Evolutionary conservation across 495 filamentous ascomycete species (phyloP), one percentile per base, ranked within the genome.

Genomic region (Entonaema liquescens): DNA sequence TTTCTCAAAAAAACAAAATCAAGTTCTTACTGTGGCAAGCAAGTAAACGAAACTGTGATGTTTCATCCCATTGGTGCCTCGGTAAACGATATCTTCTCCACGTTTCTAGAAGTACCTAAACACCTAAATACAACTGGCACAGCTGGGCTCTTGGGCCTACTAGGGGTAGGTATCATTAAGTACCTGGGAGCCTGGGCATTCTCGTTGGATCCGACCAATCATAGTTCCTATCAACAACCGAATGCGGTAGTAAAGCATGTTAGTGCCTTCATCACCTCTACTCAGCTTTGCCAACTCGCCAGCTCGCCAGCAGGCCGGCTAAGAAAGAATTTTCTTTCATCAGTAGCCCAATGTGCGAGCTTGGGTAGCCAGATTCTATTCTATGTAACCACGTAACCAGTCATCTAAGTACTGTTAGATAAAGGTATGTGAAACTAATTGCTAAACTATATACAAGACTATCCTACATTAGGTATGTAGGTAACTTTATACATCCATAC

Each of bases 201-300:
- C 19, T 5, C 5, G 31, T 33, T 47, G 17, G 12, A 23, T 23
- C 21, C n/a, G 29, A 11, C 63, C 64, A 67, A 54, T 67, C 56
- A 50, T 33, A 19, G 15, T n/a, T 49, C 6, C 15, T 5, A 26
- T 29, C 29, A 28, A 19, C 53, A 49, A 28, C 62, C 38, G 6
- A 50, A 26, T 47, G 40, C 28, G 62, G 53, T 58, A 49, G 53
- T 64, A 28, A 21, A 36, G 2, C 44, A 28, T 23, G 11, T n/a
- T 53, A 52, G 49, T 25, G 26, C 6, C 33, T 54, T 29, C 49
- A 29, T 25, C 44, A 49, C 36, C 13, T 40, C 36, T n/a, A n/a
- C 13, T 40, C 42, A 47, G 19, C 42, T 47, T 7, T 19, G 42
- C 42, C 42, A 47, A 12, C 35, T 36, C 11, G 35, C 9, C 35